A percentile compares a stretch with the other conserved stretches of the same genome.
Evolutionary conservation across 306 rosid species (phyloP).

Genomic region (Lathyrus oleraceus): DNA sequence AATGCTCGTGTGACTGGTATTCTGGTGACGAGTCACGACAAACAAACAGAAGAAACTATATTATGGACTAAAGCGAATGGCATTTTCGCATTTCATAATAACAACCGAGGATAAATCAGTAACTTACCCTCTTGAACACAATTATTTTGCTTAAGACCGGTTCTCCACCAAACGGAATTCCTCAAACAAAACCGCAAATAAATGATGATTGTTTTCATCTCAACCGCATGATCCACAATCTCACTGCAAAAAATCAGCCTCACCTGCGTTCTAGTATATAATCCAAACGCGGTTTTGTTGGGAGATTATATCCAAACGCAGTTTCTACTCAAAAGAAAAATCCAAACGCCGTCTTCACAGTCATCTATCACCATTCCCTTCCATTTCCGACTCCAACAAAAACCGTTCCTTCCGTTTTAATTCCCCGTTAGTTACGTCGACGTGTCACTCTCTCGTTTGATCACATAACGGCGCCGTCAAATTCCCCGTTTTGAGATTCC

Average conservation of each 20-base stretch:
- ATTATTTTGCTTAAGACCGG: conserved; percentile 50
- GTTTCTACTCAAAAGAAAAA: neutral
- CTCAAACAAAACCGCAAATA: conserved; percentile 26
- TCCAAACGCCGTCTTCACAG: neutral
- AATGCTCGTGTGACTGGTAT: neutral
- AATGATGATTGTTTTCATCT: conserved; percentile 19
- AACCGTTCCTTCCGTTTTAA: neutral
- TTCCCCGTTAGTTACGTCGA: conserved; percentile 2
- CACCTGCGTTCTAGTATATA: conserved; percentile 1
- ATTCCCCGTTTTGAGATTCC: conserved; percentile 73
- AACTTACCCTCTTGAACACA: conserved; percentile 26
- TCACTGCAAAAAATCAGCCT: conserved; percentile 12
- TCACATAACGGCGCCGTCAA: conserved; percentile 96
- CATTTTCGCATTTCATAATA: conserved; percentile 25
- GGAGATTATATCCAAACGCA: neutral
- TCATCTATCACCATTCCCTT: neutral
- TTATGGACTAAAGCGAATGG: conserved; percentile 20
- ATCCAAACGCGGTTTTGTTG: neutral
- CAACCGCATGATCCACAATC: conserved; percentile 35
- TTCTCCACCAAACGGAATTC: conserved; percentile 56
- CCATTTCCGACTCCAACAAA: conserved; percentile 3
- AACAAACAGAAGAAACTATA: neutral
- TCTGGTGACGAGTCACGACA: neutral
- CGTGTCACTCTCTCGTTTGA: conserved; percentile 44
- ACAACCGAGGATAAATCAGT: conserved; percentile 27